Conservation (phyloP, 1,284 basidiomycete species). For the Cutaneotrichosporon mucoides region DNA sequence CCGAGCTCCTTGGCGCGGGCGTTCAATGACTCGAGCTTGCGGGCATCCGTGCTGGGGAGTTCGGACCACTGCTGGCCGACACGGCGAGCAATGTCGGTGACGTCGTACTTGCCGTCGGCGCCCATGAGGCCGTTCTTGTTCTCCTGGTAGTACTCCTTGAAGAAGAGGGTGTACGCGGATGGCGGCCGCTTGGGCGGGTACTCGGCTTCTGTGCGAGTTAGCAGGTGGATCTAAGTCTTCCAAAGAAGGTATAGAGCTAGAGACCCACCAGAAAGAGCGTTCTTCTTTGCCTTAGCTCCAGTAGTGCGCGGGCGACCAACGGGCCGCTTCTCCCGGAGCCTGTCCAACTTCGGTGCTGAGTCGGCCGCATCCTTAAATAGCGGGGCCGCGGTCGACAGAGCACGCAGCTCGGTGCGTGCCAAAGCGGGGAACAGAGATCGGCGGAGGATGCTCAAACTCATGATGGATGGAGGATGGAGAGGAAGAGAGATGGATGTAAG, state of each 20-base stretch:
- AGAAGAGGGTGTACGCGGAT: constrained; percentile 30
- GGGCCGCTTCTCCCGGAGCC: too few relatives aligned
- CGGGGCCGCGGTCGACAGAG: background rate
- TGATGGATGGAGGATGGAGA: background rate
- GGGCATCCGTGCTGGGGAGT: constrained; percentile 12
- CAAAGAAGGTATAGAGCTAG: background rate
- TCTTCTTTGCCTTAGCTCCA: background rate
- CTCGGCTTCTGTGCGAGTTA: background rate
- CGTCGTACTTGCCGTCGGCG: constrained; percentile 19
- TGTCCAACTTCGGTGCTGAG: too few relatives aligned
- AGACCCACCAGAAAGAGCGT: background rate
- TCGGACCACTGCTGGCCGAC: constrained; percentile 24
- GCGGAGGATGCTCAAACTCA: constrained; percentile 1
- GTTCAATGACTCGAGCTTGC: constrained; percentile 6
- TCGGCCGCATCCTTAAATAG: background rate
- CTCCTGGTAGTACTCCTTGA: constrained; percentile 13
- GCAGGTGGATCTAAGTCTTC: background rate
- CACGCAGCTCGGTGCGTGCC: background rate
- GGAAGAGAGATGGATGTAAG: background rate
- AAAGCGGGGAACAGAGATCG: background rate
- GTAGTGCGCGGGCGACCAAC: too few relatives aligned
- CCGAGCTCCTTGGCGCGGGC: constrained; percentile 9
- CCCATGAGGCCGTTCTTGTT: constrained; percentile 1
- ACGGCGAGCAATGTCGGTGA: constrained; percentile 12
- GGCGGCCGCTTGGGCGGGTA: constrained; percentile 16